Conservation (phyloP, 306 rosid genomes). For the Rosa chinensis region DNA sequence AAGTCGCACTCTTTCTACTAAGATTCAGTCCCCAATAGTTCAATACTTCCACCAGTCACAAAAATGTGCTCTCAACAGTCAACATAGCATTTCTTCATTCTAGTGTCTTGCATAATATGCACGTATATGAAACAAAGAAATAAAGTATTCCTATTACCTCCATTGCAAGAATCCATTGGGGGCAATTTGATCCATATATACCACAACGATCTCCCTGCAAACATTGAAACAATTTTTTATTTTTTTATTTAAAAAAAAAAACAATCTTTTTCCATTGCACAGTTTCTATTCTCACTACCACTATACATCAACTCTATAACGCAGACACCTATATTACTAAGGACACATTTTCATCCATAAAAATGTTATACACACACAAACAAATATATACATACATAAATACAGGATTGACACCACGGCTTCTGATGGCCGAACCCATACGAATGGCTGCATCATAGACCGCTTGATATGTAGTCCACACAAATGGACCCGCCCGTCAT, state of each 20-base stretch:
- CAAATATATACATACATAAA: neutral
- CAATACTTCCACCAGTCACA: neutral
- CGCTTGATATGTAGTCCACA: conserved; percentile 62
- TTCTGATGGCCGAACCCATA: conserved; percentile 68
- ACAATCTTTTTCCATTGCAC: neutral
- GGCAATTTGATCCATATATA: conserved; percentile 75
- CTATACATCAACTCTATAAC: neutral
- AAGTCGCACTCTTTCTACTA: neutral
- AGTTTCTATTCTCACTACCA: neutral
- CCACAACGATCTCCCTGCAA: conserved; percentile 84
- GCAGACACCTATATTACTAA: no score
- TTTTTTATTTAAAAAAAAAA: neutral
- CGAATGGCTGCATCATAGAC: conserved; percentile 54
- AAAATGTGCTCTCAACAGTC: neutral
- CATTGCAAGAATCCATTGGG: conserved; percentile 87
- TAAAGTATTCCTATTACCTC: conserved; percentile 65
- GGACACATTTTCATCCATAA: no score
- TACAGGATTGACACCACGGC: conserved; percentile 68
- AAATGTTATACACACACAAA: no score
- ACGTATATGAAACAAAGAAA: neutral
- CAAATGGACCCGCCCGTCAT: conserved; percentile 44
- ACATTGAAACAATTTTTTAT: conserved; percentile 12
- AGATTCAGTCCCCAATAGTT: neutral
- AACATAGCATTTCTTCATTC: neutral
- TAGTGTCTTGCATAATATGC: no score